Evolutionary conservation across 1,284 basidiomycete genomes (phyloP).

Genomic region (Agaricales sp.): DNA sequence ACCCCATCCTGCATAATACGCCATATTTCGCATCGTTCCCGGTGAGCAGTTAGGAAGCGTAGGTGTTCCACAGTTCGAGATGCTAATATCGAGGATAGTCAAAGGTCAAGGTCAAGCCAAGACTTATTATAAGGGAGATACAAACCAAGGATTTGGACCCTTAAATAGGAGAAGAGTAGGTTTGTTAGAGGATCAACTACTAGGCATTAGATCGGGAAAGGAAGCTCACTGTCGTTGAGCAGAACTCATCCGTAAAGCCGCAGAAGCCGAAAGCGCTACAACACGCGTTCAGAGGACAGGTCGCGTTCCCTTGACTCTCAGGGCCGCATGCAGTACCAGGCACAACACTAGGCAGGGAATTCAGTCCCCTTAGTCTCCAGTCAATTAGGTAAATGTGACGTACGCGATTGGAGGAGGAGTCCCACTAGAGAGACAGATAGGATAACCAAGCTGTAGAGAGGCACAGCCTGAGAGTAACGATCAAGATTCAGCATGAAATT

Average conservation of each 20-base stretch:
- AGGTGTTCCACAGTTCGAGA: constrained; percentile 5
- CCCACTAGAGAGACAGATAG: constrained; percentile 12
- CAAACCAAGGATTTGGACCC: constrained; percentile 4
- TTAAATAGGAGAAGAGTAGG: no score
- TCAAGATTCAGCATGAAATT: background rate
- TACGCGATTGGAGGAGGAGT: constrained; percentile 12
- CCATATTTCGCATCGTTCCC: background rate
- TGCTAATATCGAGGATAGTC: constrained; percentile 1
- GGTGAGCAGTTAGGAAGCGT: constrained; percentile 2
- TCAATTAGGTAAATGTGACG: background rate
- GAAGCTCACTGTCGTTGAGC: no score
- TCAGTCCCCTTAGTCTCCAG: background rate
- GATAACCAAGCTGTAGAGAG: constrained; percentile 8
- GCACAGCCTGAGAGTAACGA: constrained; percentile 6
- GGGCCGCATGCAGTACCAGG: constrained; percentile 11
- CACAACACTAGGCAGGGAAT: constrained; percentile 5
- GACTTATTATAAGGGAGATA: background rate
- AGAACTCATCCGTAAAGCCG: background rate
- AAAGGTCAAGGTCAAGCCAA: background rate
- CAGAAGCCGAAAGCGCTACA: constrained; percentile 12
- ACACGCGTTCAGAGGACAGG: constrained; percentile 12
- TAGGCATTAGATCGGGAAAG: no score
- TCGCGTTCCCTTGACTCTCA: constrained; percentile 9
- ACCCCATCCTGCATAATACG: constrained; percentile 8
- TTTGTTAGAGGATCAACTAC: no score